Base-by-base conservation (phyloP, 768 basidiomycete species). In the Leucosporidium creatinivorum region DNA sequence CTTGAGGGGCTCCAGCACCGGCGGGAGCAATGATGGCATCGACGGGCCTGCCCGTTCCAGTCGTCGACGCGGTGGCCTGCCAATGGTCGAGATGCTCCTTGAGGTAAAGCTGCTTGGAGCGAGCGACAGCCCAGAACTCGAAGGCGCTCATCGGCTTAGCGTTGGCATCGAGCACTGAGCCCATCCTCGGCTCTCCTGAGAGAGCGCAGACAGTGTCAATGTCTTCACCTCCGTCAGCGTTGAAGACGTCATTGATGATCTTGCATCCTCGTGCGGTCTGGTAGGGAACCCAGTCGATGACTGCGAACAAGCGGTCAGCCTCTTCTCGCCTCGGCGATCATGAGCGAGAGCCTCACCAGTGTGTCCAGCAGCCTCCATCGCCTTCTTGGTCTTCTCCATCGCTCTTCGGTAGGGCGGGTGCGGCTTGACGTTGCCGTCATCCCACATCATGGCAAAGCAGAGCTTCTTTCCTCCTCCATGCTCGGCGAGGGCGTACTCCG, bases 21-120 rank as follows among this genome's bases (percentile, higher is more conserved):
- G 79, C 81, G 26, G 89, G 87, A 3, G 81, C 78, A 47, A 91
- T 85, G 70, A 91, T 84, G 2, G 86, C 88, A 74, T 91, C 89
- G 9, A 90, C 82, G 7, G 88, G 86, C 3, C 89, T 78, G 2
- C 86, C 87, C 0, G 87, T 90, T 0, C 83, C 84, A 0, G 88
- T 89, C 19, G 72, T 57, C 0, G 62, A 68, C 15, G 72, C 78
- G 0, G 85, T 86, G 7, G 77, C 79, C 60, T 85, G 81, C 88
- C 88, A 89, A 58, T 83, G 77, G 57, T 85, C 82, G 56, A 87
- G 77, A 74, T 88, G 85, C 58, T 81, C 80, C 70, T 84, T 79
- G 30, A 86, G 82, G 36, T 44, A 69, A 17, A 81, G 80, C 7
- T 77, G 77, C 72, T 81, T 82, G 72, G 75, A 73, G 72, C 83